A percentile compares a stretch with the other conserved stretches of the same genome.
Evolutionary conservation across 208 protist genomes (phyloP).

Genomic region (Acanthamoeba healyi): DNA sequence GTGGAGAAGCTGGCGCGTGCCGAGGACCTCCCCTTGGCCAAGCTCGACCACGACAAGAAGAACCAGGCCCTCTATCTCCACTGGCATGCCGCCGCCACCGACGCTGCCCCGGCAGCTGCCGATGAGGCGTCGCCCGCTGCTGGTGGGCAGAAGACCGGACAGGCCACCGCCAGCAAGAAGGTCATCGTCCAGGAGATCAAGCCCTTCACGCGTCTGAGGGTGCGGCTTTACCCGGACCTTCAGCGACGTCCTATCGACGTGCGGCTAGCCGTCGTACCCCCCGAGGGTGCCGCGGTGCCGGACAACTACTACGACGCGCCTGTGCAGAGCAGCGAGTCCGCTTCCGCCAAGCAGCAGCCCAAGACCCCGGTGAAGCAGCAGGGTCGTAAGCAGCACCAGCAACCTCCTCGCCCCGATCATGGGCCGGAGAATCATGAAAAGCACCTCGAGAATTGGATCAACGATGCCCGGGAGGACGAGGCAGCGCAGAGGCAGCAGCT

Average conservation of each 20-base stretch:
- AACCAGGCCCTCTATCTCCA: constrained; percentile 24
- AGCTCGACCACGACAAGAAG: constrained; percentile 73
- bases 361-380: constrained; percentile 51
- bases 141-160: neutral
- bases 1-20: constrained; percentile 56
- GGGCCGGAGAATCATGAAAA: neutral
- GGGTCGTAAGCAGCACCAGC: neutral
- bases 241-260: constrained; percentile 71
- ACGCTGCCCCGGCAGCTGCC: neutral
- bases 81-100: constrained; percentile 48
- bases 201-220: constrained; percentile 69
- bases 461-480: neutral
- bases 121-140: neutral
- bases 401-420: neutral
- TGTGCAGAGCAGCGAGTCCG: no score
- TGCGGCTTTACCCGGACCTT: constrained; percentile 67
- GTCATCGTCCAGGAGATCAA: constrained; percentile 61
- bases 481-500: neutral
- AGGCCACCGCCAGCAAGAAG: neutral
- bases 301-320: constrained; percentile 48
- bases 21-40: constrained; percentile 63
- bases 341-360: neutral
- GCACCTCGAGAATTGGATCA: neutral
- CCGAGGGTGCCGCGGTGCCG: neutral
- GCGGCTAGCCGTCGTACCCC: constrained; percentile 16